Conservation (phyloP, 208 protist genomes). For the Acanthamoeba polyphaga region DNA sequence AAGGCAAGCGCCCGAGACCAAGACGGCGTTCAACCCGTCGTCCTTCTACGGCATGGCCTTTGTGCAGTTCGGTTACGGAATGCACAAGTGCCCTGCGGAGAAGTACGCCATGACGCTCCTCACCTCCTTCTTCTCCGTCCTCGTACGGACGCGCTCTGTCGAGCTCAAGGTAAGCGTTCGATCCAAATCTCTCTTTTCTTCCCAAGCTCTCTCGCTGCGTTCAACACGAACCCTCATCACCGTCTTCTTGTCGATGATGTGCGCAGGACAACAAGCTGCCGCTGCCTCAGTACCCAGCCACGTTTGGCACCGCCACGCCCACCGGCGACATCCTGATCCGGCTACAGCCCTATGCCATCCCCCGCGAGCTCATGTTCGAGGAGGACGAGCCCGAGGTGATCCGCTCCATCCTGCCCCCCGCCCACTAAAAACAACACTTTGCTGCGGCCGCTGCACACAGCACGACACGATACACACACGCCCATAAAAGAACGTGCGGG, state of each 20-base stretch:
- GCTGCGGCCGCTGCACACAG: too few relatives aligned
- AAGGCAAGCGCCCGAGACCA: slow-evolving; percentile 24
- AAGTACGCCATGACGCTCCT: slow-evolving; percentile 44
- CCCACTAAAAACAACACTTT: neutral
- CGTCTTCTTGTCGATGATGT: neutral
- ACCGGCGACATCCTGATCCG: neutral
- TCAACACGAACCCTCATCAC: neutral
- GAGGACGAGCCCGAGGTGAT: slow-evolving; percentile 28
- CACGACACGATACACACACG: too few relatives aligned
- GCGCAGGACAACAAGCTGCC: slow-evolving; percentile 44
- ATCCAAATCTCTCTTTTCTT: neutral
- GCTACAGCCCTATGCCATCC: neutral
- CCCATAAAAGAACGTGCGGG: too few relatives aligned
- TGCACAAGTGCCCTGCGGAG: slow-evolving; percentile 24
- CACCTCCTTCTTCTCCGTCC: slow-evolving; percentile 22
- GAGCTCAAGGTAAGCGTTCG: slow-evolving; percentile 15
- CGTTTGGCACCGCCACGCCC: slow-evolving; percentile 12
- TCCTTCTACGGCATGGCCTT: slow-evolving; percentile 57
- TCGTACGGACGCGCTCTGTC: neutral
- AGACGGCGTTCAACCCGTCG: slow-evolving; percentile 17
- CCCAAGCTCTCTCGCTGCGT: neutral
- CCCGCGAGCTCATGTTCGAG: neutral
- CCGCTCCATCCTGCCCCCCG: slow-evolving; percentile 25
- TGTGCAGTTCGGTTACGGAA: slow-evolving; percentile 40
- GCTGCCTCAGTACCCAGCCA: neutral